These are phyloP conservation scores for Saprolegnia diclina DNA, from an alignment of 352 stramenopile species.

Conservation along the genomic window DNA sequence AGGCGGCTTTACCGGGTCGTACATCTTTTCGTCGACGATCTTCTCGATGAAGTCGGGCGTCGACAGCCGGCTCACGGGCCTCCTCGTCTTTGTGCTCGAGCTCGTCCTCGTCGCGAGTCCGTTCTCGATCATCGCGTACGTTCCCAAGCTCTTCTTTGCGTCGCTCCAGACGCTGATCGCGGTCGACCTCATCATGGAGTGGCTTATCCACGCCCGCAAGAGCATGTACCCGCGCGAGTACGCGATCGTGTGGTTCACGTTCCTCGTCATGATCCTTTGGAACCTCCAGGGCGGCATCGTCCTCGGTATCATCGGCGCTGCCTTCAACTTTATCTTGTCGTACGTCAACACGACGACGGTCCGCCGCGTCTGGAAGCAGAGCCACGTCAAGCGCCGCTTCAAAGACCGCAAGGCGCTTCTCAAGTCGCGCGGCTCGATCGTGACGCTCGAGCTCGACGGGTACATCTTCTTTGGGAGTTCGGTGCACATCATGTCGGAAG, in stretches of 20 bases:
- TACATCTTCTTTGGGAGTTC: constrained; percentile 86
- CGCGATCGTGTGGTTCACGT: constrained; percentile 90
- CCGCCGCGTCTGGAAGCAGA: constrained; percentile 73
- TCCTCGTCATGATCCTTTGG: constrained; percentile 89
- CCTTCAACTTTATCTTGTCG: constrained; percentile 84
- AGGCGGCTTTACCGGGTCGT: constrained; percentile 97
- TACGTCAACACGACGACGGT: constrained; percentile 70
- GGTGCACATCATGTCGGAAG: constrained; percentile 84
- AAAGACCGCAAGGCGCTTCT: constrained; percentile 68
- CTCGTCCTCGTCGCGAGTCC: constrained; percentile 78
- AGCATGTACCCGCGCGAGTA: constrained; percentile 90
- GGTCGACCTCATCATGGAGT: constrained; percentile 96
- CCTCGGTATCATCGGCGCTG: constrained; percentile 84
- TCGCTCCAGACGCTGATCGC: constrained; percentile 96
- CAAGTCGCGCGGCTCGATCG: constrained; percentile 69
- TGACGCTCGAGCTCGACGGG: constrained; percentile 76
- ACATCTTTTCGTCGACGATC: constrained; percentile 98
- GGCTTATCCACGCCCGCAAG: constrained; percentile 85
- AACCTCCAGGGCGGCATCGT: constrained; percentile 95
- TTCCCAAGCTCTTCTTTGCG: constrained; percentile 98
- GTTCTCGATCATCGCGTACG: constrained; percentile 92
- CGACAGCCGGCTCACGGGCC: constrained; percentile 58
- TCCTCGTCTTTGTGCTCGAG: constrained; percentile 75
- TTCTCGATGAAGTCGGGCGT: constrained; percentile 79
- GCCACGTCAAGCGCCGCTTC: constrained; percentile 70